Evolutionary conservation across 495 filamentous ascomycete species (phyloP).

Genomic region (Evernia prunastri): DNA sequence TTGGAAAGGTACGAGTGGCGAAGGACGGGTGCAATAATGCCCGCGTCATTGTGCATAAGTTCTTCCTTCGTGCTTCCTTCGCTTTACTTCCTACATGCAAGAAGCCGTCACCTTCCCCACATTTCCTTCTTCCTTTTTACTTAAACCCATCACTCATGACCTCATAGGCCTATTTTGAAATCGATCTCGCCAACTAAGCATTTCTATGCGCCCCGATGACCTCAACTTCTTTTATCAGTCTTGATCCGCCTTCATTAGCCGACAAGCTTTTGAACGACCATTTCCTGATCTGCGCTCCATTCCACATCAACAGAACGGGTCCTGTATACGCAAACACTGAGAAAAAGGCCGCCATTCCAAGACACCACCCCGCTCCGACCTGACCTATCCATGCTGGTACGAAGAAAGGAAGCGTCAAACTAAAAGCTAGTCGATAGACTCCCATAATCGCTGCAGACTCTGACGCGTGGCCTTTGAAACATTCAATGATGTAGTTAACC

Average conservation of each 20-base stretch:
- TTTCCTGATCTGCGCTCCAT: conserved; percentile 20
- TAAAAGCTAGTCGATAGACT: conserved; percentile 38
- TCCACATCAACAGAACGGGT: conserved; percentile 30
- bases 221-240: conserved; percentile 3
- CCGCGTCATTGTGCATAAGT: no score
- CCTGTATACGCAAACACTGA: conserved; percentile 36
- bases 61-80: no score
- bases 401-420: conserved; percentile 43
- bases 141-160: no score
- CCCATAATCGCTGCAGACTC: conserved; percentile 41
- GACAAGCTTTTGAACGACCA: conserved; percentile 10
- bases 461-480: conserved; percentile 38
- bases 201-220: no score
- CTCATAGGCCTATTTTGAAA: no score
- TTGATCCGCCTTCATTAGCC: conserved; percentile 6
- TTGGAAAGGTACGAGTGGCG: no score
- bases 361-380: conserved; percentile 41
- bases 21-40: no score
- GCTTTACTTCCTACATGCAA: no score
- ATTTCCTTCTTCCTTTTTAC: no score
- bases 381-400: conserved; percentile 40
- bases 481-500: conserved; percentile 46
- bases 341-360: conserved; percentile 35
- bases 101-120: no score
- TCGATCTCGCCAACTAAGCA: no score